These are phyloP conservation scores for Colletotrichum musicola DNA, from an alignment of 2,329 filamentous ascomycete genomes.

Conservation along the genomic window DNA sequence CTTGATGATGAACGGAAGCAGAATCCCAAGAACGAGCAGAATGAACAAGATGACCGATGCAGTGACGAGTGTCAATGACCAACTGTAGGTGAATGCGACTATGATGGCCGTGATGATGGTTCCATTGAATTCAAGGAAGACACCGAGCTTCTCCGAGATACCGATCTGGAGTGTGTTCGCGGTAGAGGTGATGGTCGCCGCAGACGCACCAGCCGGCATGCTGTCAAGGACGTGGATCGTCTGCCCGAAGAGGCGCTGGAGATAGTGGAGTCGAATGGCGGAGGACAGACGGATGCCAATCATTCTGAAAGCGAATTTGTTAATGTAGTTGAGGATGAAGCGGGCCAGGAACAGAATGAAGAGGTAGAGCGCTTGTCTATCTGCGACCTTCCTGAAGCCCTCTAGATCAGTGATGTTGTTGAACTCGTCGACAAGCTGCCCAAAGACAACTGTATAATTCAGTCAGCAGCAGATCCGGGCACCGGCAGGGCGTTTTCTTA, in stretches of 20 bases:
- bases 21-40: constrained; percentile 57
- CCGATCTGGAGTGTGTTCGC: constrained; percentile 75
- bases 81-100: constrained; percentile 69
- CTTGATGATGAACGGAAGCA: constrained; percentile 70
- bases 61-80: constrained; percentile 71
- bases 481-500: constrained; percentile 63
- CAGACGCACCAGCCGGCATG: constrained; percentile 71
- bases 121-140: constrained; percentile 67
- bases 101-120: constrained; percentile 66
- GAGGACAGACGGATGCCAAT: constrained; percentile 73
- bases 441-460: constrained; percentile 41
- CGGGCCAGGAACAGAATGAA: constrained; percentile 78
- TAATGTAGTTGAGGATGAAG: constrained; percentile 72
- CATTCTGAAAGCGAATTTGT: constrained; percentile 72
- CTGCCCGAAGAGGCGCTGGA: constrained; percentile 73
- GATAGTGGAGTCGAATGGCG: constrained; percentile 72
- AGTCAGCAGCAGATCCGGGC: background rate
- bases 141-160: constrained; percentile 73
- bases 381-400: constrained; percentile 56
- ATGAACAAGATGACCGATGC: constrained; percentile 69
- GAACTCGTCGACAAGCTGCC: constrained; percentile 62
- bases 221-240: constrained; percentile 77
- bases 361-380: constrained; percentile 71
- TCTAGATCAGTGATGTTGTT: constrained; percentile 51
- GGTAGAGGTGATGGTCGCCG: constrained; percentile 73